These are phyloP conservation scores for Vitis vinifera DNA, from an alignment of 164 flowering plant genomes.

Conservation along the genomic window DNA sequence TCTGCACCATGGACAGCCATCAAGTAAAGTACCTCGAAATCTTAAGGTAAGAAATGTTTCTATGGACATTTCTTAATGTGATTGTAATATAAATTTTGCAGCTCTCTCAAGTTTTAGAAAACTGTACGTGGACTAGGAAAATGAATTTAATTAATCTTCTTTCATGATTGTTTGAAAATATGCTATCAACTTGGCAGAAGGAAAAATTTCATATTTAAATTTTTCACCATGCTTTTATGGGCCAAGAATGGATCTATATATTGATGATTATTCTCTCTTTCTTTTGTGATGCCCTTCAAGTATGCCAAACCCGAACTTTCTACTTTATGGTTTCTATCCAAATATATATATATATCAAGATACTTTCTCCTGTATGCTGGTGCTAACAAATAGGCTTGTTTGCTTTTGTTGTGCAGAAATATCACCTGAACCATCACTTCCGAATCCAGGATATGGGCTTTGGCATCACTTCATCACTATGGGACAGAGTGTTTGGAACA, in stretches of 20 bases:
- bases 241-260: too few relatives aligned
- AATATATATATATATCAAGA: too few relatives aligned
- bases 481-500: constrained; percentile 89
- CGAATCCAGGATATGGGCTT: constrained; percentile 82
- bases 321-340: neutral
- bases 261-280: too few relatives aligned
- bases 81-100: too few relatives aligned
- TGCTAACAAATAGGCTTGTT: neutral
- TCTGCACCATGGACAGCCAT: constrained; percentile 91
- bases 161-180: too few relatives aligned
- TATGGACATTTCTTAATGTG: too few relatives aligned
- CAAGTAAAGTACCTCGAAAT: constrained; percentile 39
- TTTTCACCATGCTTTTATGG: too few relatives aligned
- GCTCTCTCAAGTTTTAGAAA: neutral
- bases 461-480: constrained; percentile 83
- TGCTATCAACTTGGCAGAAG: too few relatives aligned
- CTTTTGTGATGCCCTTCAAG: too few relatives aligned
- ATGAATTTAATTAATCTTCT: too few relatives aligned
- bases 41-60: constrained; percentile 61
- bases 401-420: constrained; percentile 50
- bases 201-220: too few relatives aligned
- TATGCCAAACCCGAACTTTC: too few relatives aligned
- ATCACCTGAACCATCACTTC: constrained; percentile 95
- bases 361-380: neutral
- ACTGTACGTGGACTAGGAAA: neutral